A percentile compares a stretch with the other conserved stretches of the same genome.
These are phyloP conservation scores for Talaromyces funiculosus DNA, from an alignment of 2,329 filamentous ascomycete species.

Conservation along the genomic window DNA sequence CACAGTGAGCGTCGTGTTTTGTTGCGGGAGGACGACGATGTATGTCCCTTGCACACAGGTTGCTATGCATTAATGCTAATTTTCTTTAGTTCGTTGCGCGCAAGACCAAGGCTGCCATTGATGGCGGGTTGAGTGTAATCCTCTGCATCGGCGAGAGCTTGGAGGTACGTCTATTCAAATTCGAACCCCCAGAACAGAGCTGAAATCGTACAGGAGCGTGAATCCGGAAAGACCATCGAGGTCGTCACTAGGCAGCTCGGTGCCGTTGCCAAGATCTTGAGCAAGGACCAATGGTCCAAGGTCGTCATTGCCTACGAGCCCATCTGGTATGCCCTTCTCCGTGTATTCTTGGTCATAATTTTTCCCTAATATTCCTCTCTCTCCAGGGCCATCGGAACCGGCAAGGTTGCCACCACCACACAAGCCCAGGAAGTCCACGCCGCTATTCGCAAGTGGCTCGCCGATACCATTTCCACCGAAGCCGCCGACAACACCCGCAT, in stretches of 20 bases:
- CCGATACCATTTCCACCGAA: constrained; percentile 65
- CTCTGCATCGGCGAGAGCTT: constrained; percentile 96
- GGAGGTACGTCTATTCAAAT: constrained; percentile 45
- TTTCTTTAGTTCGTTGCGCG: constrained; percentile 63
- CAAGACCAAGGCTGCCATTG: constrained; percentile 91
- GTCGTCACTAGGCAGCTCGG: constrained; percentile 68
- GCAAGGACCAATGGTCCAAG: constrained; percentile 79
- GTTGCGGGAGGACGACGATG: constrained; percentile 74
- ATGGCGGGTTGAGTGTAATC: constrained; percentile 83
- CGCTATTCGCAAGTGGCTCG: constrained; percentile 83
- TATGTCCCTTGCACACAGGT: constrained; percentile 22
- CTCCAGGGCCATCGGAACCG: constrained; percentile 68
- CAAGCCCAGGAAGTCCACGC: constrained; percentile 93
- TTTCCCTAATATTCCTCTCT: background rate
- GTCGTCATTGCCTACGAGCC: constrained; percentile 98
- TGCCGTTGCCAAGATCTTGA: constrained; percentile 64
- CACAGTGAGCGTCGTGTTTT: constrained; percentile 94
- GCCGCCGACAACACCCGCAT: constrained; percentile 84
- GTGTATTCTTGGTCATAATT: background rate
- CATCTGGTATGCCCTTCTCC: constrained; percentile 67
- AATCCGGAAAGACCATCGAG: constrained; percentile 76
- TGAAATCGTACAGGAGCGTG: constrained; percentile 57
- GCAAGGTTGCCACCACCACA: constrained; percentile 81
- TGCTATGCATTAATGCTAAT: background rate
- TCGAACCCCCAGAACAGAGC: background rate